Evolutionary conservation across 2,329 filamentous ascomycete genomes (phyloP), one percentile per base, ranked within the genome.

Genomic region (Chaetomiaceae sp.): DNA sequence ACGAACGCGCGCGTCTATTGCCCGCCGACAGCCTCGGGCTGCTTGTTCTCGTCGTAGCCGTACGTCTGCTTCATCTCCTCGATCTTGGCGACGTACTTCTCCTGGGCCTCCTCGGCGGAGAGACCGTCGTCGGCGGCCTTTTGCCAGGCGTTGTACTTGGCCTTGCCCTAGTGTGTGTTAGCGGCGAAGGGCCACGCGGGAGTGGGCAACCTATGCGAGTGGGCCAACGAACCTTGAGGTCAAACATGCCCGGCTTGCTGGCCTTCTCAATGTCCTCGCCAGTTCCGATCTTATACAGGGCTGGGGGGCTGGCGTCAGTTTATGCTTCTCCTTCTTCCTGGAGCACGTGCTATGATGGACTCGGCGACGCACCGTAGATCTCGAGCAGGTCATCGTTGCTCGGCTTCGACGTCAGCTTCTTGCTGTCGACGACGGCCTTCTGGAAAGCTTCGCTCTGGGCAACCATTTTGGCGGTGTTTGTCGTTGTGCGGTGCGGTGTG

Each of bases 131-230:
- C 77, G 55, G 90, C 79, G 63, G 81, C 63, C 65, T 83, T 78
- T 71, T 89, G 73, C 89, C 89, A 96, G 48, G 85, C 82, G 62
- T 76, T 78, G 73, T 84, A 81, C 79, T 95, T 95, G 63, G 82
- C 82, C 74, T 93, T 95, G 72, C 75, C 82, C 87, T 89, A 62
- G 3, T 25, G 42, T 44, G 30, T 39, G 45, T 51, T 19, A 20
- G 39, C 7, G 7, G 21, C 9, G 19, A 33, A 31, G 16, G 35
- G 25, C 19, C 23, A 31, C 31, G 33, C 16, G 16, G 43, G 17
- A 27, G 44, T 9, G 10, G 44, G 33, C 42, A 31, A 25, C 21
- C 21, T 27, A 48, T 58, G 43, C 20, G 14, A 12, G 20, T 19
- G 48, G n/a, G 10, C 4, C 20, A 30, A 48, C 71, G 51, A 70